Percentiles rank a stretch among this genome's conserved stretches.
Conservation (phyloP, 257 asterid genomes). For the Henckelia pumila region DNA sequence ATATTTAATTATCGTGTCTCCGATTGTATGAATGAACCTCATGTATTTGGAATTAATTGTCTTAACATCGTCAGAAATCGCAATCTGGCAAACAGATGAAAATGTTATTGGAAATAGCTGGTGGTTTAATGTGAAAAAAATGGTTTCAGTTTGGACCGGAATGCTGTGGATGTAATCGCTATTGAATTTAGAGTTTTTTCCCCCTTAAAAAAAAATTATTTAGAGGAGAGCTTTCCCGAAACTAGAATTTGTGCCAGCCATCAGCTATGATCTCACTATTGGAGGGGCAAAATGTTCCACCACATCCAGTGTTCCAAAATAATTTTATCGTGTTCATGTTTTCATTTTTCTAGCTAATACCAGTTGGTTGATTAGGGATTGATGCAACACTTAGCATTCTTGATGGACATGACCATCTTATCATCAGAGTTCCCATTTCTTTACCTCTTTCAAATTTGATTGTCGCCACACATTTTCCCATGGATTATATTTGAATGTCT, state of each 20-base stretch:
- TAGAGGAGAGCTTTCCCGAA: neutral
- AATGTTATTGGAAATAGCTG: neutral
- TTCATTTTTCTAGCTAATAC: neutral
- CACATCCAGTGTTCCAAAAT: neutral
- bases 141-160: constrained; percentile 2
- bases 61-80: neutral
- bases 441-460: neutral
- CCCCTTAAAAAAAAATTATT: too few relatives aligned
- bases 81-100: neutral
- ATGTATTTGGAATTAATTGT: neutral
- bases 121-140: neutral
- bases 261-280: neutral
- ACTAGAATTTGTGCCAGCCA: neutral
- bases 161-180: neutral
- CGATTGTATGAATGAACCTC: neutral
- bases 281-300: neutral
- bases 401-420: neutral
- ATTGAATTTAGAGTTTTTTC: constrained; percentile 20
- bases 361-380: neutral
- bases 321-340: neutral
- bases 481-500: neutral
- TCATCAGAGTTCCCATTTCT: neutral
- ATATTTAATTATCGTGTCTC: neutral
- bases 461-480: constrained; percentile 1
- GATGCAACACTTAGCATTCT: neutral